These are phyloP conservation scores for Aegilops umbellulata DNA, from an alignment of 176 grass and related monocot species.

Conservation along the genomic window DNA sequence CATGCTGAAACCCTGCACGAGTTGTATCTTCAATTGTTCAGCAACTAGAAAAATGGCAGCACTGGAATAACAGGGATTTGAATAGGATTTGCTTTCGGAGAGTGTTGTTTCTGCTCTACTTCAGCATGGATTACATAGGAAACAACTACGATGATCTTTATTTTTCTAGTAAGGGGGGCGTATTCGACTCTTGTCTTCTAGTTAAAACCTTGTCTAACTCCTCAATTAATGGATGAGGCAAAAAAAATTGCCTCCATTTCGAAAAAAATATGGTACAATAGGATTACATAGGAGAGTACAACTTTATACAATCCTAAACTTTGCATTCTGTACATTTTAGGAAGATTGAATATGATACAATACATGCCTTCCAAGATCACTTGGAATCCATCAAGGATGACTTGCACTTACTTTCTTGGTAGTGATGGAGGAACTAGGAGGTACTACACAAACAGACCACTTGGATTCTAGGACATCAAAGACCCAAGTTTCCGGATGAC, in stretches of 20 bases:
- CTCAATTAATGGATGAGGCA: too few relatives aligned
- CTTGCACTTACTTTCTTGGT: constrained; percentile 71
- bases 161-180: neutral
- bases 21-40: constrained; percentile 17
- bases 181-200: neutral
- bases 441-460: constrained; percentile 79
- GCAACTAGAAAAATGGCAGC: neutral
- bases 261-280: too few relatives aligned
- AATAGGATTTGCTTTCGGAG: constrained; percentile 1
- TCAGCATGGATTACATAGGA: neutral
- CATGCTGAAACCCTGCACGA: constrained; percentile 92
- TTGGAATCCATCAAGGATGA: constrained; percentile 18
- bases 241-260: too few relatives aligned
- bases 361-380: neutral
- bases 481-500: constrained; percentile 77
- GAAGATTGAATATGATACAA: neutral
- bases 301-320: neutral
- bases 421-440: constrained; percentile 82
- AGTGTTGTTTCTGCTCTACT: neutral
- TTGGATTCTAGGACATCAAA: constrained; percentile 83
- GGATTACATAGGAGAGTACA: neutral
- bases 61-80: neutral
- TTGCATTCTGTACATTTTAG: neutral
- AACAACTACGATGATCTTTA: neutral
- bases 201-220: too few relatives aligned